Conservation (phyloP, 2,329 filamentous ascomycete species). For the Talaromyces amestolkiae region DNA sequence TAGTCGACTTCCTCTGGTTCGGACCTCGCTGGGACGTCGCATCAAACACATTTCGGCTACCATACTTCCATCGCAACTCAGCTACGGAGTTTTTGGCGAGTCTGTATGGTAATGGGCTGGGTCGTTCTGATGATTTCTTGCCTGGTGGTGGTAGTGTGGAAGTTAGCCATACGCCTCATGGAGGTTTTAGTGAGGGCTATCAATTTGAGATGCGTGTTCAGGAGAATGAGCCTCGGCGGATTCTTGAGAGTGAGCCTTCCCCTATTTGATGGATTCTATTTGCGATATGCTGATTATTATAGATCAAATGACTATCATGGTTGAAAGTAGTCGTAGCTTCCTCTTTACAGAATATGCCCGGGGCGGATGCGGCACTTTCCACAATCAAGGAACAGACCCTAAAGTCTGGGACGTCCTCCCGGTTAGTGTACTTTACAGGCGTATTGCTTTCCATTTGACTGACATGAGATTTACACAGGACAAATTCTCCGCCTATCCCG, state of each 20-base stretch:
- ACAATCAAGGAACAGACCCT: conserved; percentile 29
- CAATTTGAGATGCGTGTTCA: conserved; percentile 47
- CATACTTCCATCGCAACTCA: conserved; percentile 70
- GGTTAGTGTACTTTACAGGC: conserved; percentile 17
- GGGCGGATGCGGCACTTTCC: conserved; percentile 28
- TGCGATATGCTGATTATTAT: not conserved
- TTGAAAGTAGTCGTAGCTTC: conserved; percentile 30
- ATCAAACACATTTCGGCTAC: conserved; percentile 68
- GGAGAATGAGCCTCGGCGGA: conserved; percentile 43
- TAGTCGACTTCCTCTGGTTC: conserved; percentile 71
- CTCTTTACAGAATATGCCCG: conserved; percentile 31
- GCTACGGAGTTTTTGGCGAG: conserved; percentile 57
- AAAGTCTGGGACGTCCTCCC: conserved; percentile 30
- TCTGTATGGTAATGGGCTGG: conserved; percentile 30
- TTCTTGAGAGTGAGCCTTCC: conserved; percentile 36
- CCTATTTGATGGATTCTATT: too few relatives aligned
- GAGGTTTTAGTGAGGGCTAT: conserved; percentile 45
- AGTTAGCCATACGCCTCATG: conserved; percentile 30
- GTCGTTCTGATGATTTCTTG: conserved; percentile 29
- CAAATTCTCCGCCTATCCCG: conserved; percentile 30
- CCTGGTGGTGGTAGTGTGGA: conserved; percentile 31
- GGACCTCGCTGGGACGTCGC: conserved; percentile 68
- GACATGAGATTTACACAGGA: conserved; percentile 23
- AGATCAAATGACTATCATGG: conserved; percentile 35
- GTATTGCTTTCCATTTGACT: not conserved